Percentiles rank a stretch among this genome's conserved stretches.
These are phyloP conservation scores for Corynascus novoguineensis DNA, from an alignment of 495 filamentous ascomycete species.

Conservation along the genomic window DNA sequence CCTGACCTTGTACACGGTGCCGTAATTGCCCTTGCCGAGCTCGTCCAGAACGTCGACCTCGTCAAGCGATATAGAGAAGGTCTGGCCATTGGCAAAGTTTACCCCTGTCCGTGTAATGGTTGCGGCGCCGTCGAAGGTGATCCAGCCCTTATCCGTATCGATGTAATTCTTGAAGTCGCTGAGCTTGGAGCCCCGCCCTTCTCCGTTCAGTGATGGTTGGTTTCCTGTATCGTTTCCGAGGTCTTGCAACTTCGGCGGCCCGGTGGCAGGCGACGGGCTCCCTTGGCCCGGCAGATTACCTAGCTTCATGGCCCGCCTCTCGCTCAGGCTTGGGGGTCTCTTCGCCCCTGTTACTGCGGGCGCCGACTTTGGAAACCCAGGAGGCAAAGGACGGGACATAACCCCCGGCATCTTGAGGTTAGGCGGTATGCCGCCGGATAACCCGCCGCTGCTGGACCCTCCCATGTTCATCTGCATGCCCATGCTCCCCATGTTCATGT, in stretches of 20 bases:
- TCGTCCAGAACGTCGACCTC: conserved; percentile 95
- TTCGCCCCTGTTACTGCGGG: conserved; percentile 35
- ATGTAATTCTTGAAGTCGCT: conserved; percentile 90
- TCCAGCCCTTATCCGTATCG: conserved; percentile 80
- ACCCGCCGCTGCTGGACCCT: neutral
- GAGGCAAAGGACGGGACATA: conserved; percentile 37
- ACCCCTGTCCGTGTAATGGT: conserved; percentile 82
- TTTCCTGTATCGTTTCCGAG: conserved; percentile 19
- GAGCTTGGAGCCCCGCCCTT: conserved; percentile 58
- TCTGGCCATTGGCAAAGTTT: conserved; percentile 82
- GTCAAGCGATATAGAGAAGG: conserved; percentile 90
- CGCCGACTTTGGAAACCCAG: conserved; percentile 44
- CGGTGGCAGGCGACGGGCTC: conserved; percentile 22
- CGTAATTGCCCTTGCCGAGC: conserved; percentile 96
- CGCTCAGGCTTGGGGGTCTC: conserved; percentile 33
- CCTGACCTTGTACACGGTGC: conserved; percentile 92
- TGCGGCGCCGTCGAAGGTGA: conserved; percentile 92
- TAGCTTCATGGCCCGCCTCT: conserved; percentile 41
- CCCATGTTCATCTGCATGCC: conserved; percentile 13
- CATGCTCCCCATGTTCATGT: conserved; percentile 14
- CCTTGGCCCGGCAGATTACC: conserved; percentile 31
- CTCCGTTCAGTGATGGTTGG: conserved; percentile 31
- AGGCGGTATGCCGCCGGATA: conserved; percentile 33
- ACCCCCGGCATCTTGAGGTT: conserved; percentile 40
- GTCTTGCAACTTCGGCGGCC: conserved; percentile 32